A percentile compares a stretch with the other conserved stretches of the same genome.
These are phyloP conservation scores for Cyberlindnera subsufficiens DNA, from an alignment of 805 yeast species.

Conservation along the genomic window DNA sequence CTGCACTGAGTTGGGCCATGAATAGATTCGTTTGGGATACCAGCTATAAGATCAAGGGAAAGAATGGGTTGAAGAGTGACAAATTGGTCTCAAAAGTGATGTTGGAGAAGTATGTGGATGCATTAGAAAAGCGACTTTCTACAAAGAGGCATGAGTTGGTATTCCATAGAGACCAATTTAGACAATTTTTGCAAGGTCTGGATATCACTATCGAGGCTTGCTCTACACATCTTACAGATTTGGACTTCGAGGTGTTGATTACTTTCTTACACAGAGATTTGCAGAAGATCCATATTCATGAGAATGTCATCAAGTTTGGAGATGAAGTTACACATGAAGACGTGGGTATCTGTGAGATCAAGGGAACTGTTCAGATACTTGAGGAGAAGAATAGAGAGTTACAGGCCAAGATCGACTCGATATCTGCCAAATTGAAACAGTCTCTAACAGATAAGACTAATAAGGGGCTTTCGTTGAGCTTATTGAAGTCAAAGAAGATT, in stretches of 20 bases:
- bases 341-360: slow-evolving; percentile 27
- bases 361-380: slow-evolving; percentile 18
- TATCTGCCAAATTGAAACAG: slow-evolving; percentile 12
- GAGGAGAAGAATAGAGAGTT: slow-evolving; percentile 20
- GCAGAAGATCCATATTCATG: slow-evolving; percentile 9
- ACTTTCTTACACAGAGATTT: slow-evolving; percentile 18
- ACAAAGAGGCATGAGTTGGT: slow-evolving; percentile 7
- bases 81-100: slow-evolving; percentile 14
- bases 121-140: slow-evolving; percentile 2
- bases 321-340: slow-evolving; percentile 28
- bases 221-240: slow-evolving; percentile 5
- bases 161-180: slow-evolving; percentile 12
- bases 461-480: slow-evolving; percentile 27
- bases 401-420: slow-evolving; percentile 16
- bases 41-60: slow-evolving; percentile 14
- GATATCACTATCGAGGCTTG: slow-evolving; percentile 3
- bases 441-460: slow-evolving; percentile 16
- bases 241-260: slow-evolving; percentile 19
- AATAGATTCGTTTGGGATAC: slow-evolving; percentile 19
- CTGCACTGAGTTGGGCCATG: slow-evolving; percentile 19
- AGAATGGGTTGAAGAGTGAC: slow-evolving; percentile 13
- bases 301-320: slow-evolving; percentile 18
- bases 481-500: slow-evolving; percentile 29
- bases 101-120: slow-evolving; percentile 12
- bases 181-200: slow-evolving; percentile 2